Evolutionary conservation across 2,329 filamentous ascomycete species (phyloP).

Genomic region (Diaporthe sp.): DNA sequence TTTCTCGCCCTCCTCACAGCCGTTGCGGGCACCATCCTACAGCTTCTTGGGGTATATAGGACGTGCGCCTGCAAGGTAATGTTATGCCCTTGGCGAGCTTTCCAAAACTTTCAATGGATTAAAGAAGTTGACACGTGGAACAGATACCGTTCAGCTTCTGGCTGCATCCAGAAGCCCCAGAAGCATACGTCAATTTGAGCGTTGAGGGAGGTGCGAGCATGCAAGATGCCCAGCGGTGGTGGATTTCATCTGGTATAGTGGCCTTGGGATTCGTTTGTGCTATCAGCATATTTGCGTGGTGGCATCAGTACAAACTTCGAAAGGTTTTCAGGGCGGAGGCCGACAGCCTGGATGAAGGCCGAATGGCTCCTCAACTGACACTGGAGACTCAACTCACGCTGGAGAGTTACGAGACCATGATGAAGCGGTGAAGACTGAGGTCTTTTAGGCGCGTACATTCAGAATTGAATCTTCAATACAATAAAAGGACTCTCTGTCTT

Average conservation of each 20-base stretch:
- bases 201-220: slow-evolving; percentile 45
- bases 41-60: slow-evolving; percentile 45
- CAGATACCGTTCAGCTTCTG: slow-evolving; percentile 39
- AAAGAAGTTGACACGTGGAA: neutral
- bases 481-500: too few relatives aligned
- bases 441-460: neutral
- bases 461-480: too few relatives aligned
- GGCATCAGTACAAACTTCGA: slow-evolving; percentile 49
- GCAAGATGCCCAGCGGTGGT: slow-evolving; percentile 41
- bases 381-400: slow-evolving; percentile 9
- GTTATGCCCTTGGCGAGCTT: too few relatives aligned
- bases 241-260: slow-evolving; percentile 44
- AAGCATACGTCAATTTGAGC: slow-evolving; percentile 46
- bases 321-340: slow-evolving; percentile 47
- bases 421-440: neutral
- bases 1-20: slow-evolving; percentile 51
- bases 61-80: slow-evolving; percentile 41
- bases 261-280: slow-evolving; percentile 44
- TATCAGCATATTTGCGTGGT: slow-evolving; percentile 48
- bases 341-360: slow-evolving; percentile 42
- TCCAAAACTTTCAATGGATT: neutral
- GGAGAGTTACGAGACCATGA: neutral
- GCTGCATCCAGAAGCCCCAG: slow-evolving; percentile 33
- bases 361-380: neutral
- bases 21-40: slow-evolving; percentile 44